phyloP scores from a whole-genome alignment of 768 basidiomycete species.

The Naematelia aurantialba region DNA sequence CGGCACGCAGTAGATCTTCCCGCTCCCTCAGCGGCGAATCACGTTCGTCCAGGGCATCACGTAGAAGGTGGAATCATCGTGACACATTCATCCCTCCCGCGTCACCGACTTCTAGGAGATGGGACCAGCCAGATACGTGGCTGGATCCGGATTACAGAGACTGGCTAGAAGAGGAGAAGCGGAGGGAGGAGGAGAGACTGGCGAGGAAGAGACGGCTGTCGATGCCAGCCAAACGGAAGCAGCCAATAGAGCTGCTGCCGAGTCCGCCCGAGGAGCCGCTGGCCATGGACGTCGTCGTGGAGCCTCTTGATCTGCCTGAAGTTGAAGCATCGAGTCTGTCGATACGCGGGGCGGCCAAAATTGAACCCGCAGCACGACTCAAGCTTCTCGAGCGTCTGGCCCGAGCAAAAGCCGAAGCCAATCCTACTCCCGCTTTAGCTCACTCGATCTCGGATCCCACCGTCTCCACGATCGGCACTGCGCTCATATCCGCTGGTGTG shows the following conservation, averaged over 20 bases:
- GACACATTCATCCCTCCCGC: constrained; percentile 35
- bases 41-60: constrained; percentile 3
- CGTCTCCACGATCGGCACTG: constrained; percentile 1
- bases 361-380: constrained; percentile 2
- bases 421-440: constrained; percentile 1
- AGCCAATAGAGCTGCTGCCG: constrained; percentile 22
- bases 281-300: constrained; percentile 14
- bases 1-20: constrained; percentile 7
- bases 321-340: constrained; percentile 15
- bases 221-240: background rate
- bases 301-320: constrained; percentile 29
- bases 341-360: constrained; percentile 25
- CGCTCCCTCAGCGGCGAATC: background rate
- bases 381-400: constrained; percentile 27
- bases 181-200: constrained; percentile 20
- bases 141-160: constrained; percentile 35
- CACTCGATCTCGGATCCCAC: constrained; percentile 14
- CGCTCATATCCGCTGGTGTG: constrained; percentile 10
- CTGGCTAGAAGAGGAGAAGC: constrained; percentile 24
- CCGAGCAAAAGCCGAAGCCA: constrained; percentile 16
- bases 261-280: constrained; percentile 16
- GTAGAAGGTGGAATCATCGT: constrained; percentile 21
- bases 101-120: constrained; percentile 21
- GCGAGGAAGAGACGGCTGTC: constrained; percentile 11
- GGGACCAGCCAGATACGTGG: constrained; percentile 39